These are phyloP conservation scores for Asterophora lycoperdoides DNA, from an alignment of 768 basidiomycete species.

Conservation along the genomic window DNA sequence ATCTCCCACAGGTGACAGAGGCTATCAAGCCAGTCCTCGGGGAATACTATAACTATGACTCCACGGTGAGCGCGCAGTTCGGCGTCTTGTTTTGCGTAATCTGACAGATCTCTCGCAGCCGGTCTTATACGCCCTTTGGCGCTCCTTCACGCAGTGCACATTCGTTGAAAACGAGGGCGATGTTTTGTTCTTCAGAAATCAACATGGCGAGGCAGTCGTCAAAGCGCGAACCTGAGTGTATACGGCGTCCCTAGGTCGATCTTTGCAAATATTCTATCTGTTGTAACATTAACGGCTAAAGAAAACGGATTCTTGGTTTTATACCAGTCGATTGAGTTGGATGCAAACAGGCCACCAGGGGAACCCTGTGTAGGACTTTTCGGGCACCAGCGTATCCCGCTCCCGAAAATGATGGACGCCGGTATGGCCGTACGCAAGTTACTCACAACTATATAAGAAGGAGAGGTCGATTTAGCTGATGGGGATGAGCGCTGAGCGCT, in stretches of 20 bases:
- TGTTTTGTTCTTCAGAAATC: conserved; percentile 53
- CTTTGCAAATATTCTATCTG: no score
- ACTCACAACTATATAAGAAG: no score
- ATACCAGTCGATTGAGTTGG: no score
- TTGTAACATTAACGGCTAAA: no score
- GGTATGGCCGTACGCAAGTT: no score
- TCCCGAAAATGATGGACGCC: no score
- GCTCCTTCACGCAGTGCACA: conserved; percentile 54
- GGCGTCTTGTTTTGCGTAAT: not conserved
- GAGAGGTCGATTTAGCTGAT: no score
- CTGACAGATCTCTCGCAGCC: conserved; percentile 21
- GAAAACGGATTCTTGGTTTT: no score
- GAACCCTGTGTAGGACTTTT: not conserved
- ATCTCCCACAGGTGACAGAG: conserved; percentile 43
- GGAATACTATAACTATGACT: conserved; percentile 56
- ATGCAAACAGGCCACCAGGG: no score
- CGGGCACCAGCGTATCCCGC: not conserved
- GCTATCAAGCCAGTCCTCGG: conserved; percentile 45
- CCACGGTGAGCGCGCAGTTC: conserved; percentile 37
- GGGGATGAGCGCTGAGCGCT: no score
- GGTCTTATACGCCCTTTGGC: conserved; percentile 45
- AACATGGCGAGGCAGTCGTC: conserved; percentile 37
- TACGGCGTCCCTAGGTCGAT: not conserved
- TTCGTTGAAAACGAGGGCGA: conserved; percentile 56
- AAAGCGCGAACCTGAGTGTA: conserved; percentile 13